Percentiles rank a stretch among this genome's conserved stretches.
Conservation (phyloP, 2,329 filamentous ascomycete genomes). For the Colletotrichum sp. region DNA sequence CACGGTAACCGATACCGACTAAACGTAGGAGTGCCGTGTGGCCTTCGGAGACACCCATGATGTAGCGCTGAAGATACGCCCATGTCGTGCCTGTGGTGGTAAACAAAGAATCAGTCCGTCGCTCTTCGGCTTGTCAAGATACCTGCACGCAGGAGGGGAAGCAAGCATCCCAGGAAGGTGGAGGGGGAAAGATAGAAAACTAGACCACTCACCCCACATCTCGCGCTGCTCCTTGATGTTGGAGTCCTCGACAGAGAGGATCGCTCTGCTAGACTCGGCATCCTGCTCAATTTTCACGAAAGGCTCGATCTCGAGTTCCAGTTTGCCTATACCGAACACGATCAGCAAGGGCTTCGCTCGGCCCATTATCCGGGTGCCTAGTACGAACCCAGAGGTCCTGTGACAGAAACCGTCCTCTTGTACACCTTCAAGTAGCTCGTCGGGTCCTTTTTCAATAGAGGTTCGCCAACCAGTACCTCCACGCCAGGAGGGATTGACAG, state of each 20-base stretch:
- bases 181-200: neutral
- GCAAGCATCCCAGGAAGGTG: neutral
- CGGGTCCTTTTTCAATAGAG: conserved; percentile 55
- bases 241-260: conserved; percentile 73
- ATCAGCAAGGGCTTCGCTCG: neutral
- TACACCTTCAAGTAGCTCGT: conserved; percentile 67
- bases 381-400: conserved; percentile 77
- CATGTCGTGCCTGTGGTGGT: conserved; percentile 76
- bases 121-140: neutral
- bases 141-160: neutral
- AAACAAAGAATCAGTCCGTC: conserved; percentile 24
- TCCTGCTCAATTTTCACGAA: conserved; percentile 79
- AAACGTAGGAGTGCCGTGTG: conserved; percentile 92
- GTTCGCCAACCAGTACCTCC: conserved; percentile 73
- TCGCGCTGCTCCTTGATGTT: conserved; percentile 78
- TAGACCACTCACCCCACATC: conserved; percentile 82
- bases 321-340: conserved; percentile 60
- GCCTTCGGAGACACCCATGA: conserved; percentile 94
- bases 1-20: conserved; percentile 95
- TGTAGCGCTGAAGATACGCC: conserved; percentile 87
- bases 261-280: conserved; percentile 63
- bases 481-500: conserved; percentile 86
- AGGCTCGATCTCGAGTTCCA: conserved; percentile 79
- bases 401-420: conserved; percentile 74
- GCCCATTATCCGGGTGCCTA: neutral